Percentiles rank a stretch among this genome's conserved stretches.
Evolutionary conservation across 2,329 filamentous ascomycete genomes (phyloP).

Genomic region (Fusarium pseudograminearum): DNA sequence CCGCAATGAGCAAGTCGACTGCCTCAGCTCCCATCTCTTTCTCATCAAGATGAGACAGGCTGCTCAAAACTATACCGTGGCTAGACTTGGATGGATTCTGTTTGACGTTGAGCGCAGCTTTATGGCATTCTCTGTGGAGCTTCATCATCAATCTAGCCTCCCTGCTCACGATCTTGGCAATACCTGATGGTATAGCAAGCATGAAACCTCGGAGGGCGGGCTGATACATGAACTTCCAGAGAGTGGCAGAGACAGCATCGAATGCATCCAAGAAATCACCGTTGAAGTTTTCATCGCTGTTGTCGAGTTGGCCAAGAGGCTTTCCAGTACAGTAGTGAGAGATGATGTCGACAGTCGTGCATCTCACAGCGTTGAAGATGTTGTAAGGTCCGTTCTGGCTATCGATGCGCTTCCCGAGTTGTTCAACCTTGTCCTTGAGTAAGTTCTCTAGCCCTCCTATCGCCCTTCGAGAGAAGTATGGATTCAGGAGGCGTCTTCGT

Average conservation of each 20-base stretch:
- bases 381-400: neutral
- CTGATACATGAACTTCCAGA: neutral
- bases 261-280: neutral
- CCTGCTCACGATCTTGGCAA: neutral
- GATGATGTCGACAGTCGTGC: neutral
- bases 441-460: neutral
- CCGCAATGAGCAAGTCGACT: neutral
- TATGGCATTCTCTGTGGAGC: neutral
- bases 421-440: neutral
- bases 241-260: fast-evolving
- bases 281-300: neutral
- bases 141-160: neutral
- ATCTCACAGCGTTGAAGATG: neutral
- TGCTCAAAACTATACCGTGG: neutral
- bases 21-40: neutral
- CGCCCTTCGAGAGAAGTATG: neutral
- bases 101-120: neutral
- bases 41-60: neutral
- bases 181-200: fast-evolving
- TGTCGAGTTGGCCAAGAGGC: neutral
- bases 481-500: neutral
- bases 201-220: neutral
- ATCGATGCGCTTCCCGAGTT: neutral
- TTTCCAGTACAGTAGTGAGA: neutral
- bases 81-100: fast-evolving